Conservation (phyloP, 1,284 basidiomycete species). For the Irpex sp. region DNA sequence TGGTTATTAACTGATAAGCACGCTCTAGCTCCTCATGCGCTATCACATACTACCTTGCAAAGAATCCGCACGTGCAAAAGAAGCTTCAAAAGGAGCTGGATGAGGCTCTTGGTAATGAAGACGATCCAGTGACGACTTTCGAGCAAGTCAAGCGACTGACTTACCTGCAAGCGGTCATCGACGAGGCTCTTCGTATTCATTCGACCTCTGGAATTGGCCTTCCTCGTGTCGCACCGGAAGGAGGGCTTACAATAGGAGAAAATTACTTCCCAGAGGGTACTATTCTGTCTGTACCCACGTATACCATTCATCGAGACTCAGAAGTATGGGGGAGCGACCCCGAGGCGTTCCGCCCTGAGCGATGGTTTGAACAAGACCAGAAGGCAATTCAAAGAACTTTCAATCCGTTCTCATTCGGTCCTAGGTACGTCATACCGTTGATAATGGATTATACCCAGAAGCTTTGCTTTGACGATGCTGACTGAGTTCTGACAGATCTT, state of each 20-base stretch:
- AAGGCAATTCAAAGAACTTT: constrained; percentile 63
- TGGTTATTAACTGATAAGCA: not conserved
- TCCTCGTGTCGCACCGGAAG: constrained; percentile 71
- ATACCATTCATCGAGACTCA: constrained; percentile 73
- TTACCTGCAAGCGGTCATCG: constrained; percentile 80
- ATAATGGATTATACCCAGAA: not conserved
- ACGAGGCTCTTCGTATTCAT: constrained; percentile 79
- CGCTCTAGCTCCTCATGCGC: constrained; percentile 71
- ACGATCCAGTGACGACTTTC: constrained; percentile 50
- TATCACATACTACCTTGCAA: constrained; percentile 79
- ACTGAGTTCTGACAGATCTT: constrained; percentile 42
- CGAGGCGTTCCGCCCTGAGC: constrained; percentile 74
- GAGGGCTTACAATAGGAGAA: constrained; percentile 58
- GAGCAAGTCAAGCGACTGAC: constrained; percentile 67
- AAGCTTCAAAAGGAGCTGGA: constrained; percentile 83
- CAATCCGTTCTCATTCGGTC: constrained; percentile 74
- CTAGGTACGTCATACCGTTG: constrained; percentile 37
- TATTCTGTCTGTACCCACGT: constrained; percentile 71
- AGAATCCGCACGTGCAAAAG: constrained; percentile 59
- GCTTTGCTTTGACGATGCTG: not conserved
- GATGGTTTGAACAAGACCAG: constrained; percentile 73
- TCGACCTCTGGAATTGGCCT: constrained; percentile 81
- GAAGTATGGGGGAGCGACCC: constrained; percentile 75
- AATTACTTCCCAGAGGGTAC: constrained; percentile 69
- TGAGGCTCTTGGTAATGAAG: constrained; percentile 56